Base-by-base conservation (phyloP, 495 filamentous ascomycete species). In the Amphirosellinia nigrospora region DNA sequence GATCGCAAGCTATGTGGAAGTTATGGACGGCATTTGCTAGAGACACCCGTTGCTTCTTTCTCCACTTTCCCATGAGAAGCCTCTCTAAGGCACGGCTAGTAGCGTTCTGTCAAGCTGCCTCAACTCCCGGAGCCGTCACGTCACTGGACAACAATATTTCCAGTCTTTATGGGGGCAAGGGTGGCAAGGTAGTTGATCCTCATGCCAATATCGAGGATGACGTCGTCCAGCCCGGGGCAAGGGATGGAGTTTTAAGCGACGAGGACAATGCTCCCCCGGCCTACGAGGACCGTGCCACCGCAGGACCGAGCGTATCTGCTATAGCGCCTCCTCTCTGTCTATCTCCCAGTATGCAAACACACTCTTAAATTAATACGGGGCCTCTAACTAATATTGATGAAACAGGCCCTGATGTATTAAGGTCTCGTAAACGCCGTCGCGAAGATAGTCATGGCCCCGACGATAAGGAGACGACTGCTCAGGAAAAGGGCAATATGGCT, bases 101-200 rank as follows among this genome's bases (percentile, higher is more conserved):
- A 39, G 53, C 63, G 19, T 65, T 65, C 32, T 65, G 63, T n/a
- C 45, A 28, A 19, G 63, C 46, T 53, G 63, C 46, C 13, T 65
- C 63, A 21, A 65, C 19, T 26, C n/a, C 11, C 0, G 63, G 46
- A 41, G 21, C 30, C 8, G 46, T 65, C n/a, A 39, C 45, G 1
- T 30, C 45, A 1, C 21, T 65, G 3, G n/a, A 38, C 23, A 30
- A 53, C 10, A 39, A 53, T n/a, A 65, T 65, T 28, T 2, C 19
- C 1, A 65, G 45, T 65, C 45, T 65, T 9, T 65, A 65, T n/a
- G 63, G 63, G 45, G 63, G 63, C n/a, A 65, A 48, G 34, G 46
- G 63, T 4, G 63, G 63, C 46, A 65, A 46, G 46, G 63, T 65
- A 10, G 63, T 65, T 34, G 46, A 65, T 3, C 32, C n/a, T 38